Base-by-base conservation (phyloP, 2,329 filamentous ascomycete species). In the Phialophora macrospora region DNA sequence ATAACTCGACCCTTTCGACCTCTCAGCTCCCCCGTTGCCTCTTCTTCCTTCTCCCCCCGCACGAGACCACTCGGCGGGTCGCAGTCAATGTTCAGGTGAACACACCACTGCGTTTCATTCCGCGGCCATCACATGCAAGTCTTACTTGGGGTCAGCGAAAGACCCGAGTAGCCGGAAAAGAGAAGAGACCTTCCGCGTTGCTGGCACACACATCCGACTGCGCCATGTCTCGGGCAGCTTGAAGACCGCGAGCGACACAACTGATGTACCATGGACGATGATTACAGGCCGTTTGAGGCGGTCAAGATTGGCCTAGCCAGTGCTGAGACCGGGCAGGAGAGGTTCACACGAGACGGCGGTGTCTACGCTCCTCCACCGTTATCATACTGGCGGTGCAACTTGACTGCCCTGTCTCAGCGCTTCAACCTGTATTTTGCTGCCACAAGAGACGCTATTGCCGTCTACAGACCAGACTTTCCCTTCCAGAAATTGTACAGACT, bases 361-460 rank as follows among this genome's bases (percentile, higher is more conserved):
- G 69, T 75, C 62, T 68, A 67, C 48, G 62, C 65, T 56, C 72
- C 73, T 54, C 79, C 80, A 24, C 70, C 65, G 14, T 68, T 75
- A 41, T 73, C 78, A 26, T 69, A 73, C 60, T 82, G 80, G 80
- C 75, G 80, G 58, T 80, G 77, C 66, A 82, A 82, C 65, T 66
- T 82, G 80, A 78, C 77, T 49, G 80, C 80, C 9, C 72, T 81
- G 14, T 83, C 81, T 12, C 81, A 83, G 61, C 75, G 78, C 51
- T 76, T 76, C 17, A 83, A 83, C 65, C 70, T 83, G 9, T 75
- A 82, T 14, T 83, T 83, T 66, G 75, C 80, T 59, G 81, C 80
- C 14, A 77, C 75, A 51, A 66, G 69, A 17, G 70, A 77, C 59
- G 70, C 78, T 28, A 77, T 83, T 30, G 76, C 80, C 66, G 79